These are phyloP conservation scores for Crithidia brevicula DNA, from an alignment of 208 protist genomes.

Conservation along the genomic window DNA sequence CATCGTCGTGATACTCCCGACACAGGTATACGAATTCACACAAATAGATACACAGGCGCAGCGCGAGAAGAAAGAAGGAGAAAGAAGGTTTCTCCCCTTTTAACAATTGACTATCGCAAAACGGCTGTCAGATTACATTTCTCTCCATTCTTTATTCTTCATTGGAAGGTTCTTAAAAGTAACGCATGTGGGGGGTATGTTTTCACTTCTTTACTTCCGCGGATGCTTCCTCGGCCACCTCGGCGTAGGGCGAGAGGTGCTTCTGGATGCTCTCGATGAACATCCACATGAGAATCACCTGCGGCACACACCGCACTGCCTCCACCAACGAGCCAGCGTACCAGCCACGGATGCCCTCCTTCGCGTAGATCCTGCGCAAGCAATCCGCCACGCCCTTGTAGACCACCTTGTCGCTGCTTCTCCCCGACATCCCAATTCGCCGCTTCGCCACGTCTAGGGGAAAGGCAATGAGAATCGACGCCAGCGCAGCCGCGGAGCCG, in stretches of 20 bases:
- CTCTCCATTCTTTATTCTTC: no score
- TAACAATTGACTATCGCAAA: no score
- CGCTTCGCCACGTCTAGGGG: constrained; percentile 90
- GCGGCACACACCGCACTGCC: constrained; percentile 83
- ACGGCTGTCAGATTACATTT: no score
- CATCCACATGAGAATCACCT: constrained; percentile 92
- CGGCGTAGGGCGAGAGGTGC: constrained; percentile 35
- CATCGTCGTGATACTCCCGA: no score
- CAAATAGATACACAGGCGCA: no score
- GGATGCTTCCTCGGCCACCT: not conserved
- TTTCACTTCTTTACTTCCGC: not conserved
- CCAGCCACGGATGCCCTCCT: constrained; percentile 78
- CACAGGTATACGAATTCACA: no score
- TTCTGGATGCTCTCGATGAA: constrained; percentile 85
- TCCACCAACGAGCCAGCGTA: constrained; percentile 79
- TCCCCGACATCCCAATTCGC: constrained; percentile 86
- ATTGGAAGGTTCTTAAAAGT: no score
- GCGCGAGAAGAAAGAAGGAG: not conserved
- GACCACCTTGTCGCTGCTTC: constrained; percentile 56
- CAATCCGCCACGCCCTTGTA: constrained; percentile 79
- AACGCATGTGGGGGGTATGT: not conserved
- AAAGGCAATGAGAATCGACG: constrained; percentile 76
- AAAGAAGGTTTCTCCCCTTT: not conserved
- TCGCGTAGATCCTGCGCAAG: constrained; percentile 57
- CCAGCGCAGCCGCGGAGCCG: constrained; percentile 65